phyloP scores from a whole-genome alignment of 306 rosid species.

The Vigna hirtella region DNA sequence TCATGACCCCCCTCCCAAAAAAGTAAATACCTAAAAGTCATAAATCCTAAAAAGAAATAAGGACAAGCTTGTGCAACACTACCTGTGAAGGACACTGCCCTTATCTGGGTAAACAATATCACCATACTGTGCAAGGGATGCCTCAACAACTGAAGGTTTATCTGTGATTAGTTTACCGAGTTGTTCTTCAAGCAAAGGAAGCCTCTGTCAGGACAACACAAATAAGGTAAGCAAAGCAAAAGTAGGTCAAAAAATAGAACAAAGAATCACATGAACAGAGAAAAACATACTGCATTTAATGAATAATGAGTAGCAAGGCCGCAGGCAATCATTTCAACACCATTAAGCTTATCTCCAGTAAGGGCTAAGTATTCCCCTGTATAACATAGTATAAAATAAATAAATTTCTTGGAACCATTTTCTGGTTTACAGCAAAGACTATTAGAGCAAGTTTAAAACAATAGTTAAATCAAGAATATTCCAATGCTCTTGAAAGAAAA shows the following conservation, averaged over 20 bases:
- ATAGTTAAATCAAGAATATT: constrained; percentile 28
- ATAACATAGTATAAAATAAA: constrained; percentile 30
- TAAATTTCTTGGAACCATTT: constrained; percentile 3
- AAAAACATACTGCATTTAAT: constrained; percentile 69
- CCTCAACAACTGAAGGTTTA: constrained; percentile 77
- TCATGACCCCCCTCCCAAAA: not conserved
- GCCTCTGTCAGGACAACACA: constrained; percentile 65
- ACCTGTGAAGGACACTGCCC: constrained; percentile 76
- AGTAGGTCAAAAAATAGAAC: constrained; percentile 30
- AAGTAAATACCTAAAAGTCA: not conserved
- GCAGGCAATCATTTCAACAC: constrained; percentile 96
- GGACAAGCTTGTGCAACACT: constrained; percentile 49
- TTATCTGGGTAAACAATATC: constrained; percentile 88
- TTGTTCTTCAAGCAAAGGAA: constrained; percentile 81
- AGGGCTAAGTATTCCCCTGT: constrained; percentile 97
- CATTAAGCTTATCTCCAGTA: constrained; percentile 95
- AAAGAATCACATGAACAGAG: constrained; percentile 20
- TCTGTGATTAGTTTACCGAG: constrained; percentile 82
- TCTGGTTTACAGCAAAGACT: constrained; percentile 23
- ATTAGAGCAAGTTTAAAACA: not conserved
- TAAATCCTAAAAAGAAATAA: constrained; percentile 32
- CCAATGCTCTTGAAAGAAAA: constrained; percentile 12
- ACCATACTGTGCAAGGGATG: constrained; percentile 86
- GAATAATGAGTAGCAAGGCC: constrained; percentile 91
- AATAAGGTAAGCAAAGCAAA: constrained; percentile 40